Conservation (phyloP, 768 basidiomycete genomes). For the Glaciozyma antarctica region DNA sequence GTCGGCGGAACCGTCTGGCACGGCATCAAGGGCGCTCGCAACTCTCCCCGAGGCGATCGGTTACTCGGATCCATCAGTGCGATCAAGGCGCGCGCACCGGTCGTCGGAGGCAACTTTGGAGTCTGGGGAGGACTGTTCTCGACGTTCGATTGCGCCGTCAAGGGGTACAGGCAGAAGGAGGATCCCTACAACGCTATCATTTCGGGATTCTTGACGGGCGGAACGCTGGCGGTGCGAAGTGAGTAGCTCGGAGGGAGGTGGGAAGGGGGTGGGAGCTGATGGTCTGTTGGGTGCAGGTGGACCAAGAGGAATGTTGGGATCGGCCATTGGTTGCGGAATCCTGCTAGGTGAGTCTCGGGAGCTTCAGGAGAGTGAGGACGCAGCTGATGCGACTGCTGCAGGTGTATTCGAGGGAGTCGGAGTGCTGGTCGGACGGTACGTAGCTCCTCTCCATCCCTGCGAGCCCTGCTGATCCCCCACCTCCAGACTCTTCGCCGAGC, state of each 20-base stretch:
- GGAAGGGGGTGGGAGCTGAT: neutral
- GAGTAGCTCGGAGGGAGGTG: constrained; percentile 40
- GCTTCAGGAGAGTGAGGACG: constrained; percentile 36
- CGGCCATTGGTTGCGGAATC: constrained; percentile 93
- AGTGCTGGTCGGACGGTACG: constrained; percentile 64
- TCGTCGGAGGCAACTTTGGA: constrained; percentile 76
- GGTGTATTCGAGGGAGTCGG: constrained; percentile 84
- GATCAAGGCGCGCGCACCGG: constrained; percentile 95
- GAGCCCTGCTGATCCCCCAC: neutral
- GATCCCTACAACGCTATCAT: constrained; percentile 91
- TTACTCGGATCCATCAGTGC: constrained; percentile 86
- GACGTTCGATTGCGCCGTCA: constrained; percentile 95
- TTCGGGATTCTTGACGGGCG: constrained; percentile 96
- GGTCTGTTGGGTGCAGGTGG: constrained; percentile 53
- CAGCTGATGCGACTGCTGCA: neutral
- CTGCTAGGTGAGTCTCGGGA: constrained; percentile 53
- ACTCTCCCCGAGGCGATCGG: constrained; percentile 94
- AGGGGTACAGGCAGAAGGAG: constrained; percentile 43
- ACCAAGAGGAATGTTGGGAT: constrained; percentile 77
- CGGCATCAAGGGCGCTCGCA: constrained; percentile 93
- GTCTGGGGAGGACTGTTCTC: constrained; percentile 85
- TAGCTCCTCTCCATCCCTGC: neutral
- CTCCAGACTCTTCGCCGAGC: constrained; percentile 23
- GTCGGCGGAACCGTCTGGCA: constrained; percentile 98
- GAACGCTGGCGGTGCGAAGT: constrained; percentile 89